Evolutionary conservation across 345 rosid species (phyloP).

Genomic region (Noccaea bulbosa): DNA sequence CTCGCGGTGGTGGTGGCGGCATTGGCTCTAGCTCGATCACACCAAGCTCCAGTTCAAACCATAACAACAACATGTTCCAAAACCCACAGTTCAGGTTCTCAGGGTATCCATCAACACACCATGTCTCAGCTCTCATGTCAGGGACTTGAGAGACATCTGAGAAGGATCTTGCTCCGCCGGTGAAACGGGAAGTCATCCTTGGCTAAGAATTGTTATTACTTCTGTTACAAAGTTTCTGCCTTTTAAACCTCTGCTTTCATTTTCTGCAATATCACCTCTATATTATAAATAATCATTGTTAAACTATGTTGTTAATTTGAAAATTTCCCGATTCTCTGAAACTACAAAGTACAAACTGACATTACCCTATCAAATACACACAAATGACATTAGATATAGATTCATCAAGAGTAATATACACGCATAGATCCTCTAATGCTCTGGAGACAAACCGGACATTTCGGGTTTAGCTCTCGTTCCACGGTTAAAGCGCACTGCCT

Average conservation of each 20-base stretch:
- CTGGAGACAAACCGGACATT: slow-evolving; percentile 90
- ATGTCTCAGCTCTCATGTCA: slow-evolving; percentile 49
- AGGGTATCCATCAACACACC: slow-evolving; percentile 39
- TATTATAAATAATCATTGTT: slow-evolving; percentile 24
- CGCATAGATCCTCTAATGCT: slow-evolving; percentile 62
- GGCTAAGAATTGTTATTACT: slow-evolving; percentile 54
- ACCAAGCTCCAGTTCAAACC: slow-evolving; percentile 38
- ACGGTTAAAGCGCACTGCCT: slow-evolving; percentile 72
- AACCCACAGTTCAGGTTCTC: slow-evolving; percentile 37
- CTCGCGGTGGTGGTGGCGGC: slow-evolving; percentile 39
- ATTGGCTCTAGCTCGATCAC: slow-evolving; percentile 49
- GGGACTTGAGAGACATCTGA: slow-evolving; percentile 30
- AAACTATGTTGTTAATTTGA: slow-evolving; percentile 26
- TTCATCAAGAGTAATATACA: slow-evolving; percentile 56
- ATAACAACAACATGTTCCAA: slow-evolving; percentile 39
- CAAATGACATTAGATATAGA: background rate
- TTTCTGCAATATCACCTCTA: slow-evolving; percentile 6
- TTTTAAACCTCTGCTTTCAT: slow-evolving; percentile 27
- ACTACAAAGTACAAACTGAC: background rate
- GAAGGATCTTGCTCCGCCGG: slow-evolving; percentile 5
- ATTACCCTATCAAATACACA: slow-evolving; percentile 32
- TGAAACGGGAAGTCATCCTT: slow-evolving; percentile 83
- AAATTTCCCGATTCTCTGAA: slow-evolving; percentile 7
- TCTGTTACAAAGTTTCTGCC: slow-evolving; percentile 25
- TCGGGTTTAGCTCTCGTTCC: slow-evolving; percentile 63